Percentiles rank a stretch among this genome's conserved stretches.
phyloP scores from a whole-genome alignment of 2,329 filamentous ascomycete species.

The Sclerotinia borealis region DNA sequence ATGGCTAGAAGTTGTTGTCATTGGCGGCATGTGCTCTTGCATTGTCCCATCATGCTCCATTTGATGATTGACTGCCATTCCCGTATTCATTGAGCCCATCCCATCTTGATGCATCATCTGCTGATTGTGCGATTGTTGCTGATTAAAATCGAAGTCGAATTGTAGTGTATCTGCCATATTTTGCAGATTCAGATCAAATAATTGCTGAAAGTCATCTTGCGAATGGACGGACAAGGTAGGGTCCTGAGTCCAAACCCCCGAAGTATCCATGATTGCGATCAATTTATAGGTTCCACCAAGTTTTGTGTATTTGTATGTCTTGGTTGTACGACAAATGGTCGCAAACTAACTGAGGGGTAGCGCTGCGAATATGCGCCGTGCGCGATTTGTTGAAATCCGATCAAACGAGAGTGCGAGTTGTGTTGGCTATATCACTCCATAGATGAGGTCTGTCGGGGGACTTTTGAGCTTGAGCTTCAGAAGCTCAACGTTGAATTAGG shows the following conservation, averaged over 20 bases:
- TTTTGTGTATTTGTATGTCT: background rate
- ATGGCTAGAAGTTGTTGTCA: conserved; percentile 41
- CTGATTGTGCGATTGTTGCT: conserved; percentile 24
- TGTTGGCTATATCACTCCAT: background rate
- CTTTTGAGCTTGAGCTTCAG: background rate
- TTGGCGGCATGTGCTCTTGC: conserved; percentile 43
- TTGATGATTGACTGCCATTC: conserved; percentile 35
- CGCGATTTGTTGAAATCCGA: background rate
- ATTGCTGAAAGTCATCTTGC: conserved; percentile 60
- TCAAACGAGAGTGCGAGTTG: background rate
- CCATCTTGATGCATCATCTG: conserved; percentile 28
- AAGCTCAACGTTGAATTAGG: background rate
- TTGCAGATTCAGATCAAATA: conserved; percentile 54
- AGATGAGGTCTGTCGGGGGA: background rate
- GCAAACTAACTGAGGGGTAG: conserved; percentile 6
- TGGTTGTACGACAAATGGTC: background rate
- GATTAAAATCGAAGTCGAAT: conserved; percentile 55
- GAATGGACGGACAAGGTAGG: conserved; percentile 44
- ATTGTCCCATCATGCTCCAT: conserved; percentile 33
- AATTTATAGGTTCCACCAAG: background rate
- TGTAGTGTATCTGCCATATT: conserved; percentile 48
- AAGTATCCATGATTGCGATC: conserved; percentile 30
- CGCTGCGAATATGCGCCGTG: background rate
- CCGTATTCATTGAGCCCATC: conserved; percentile 42
- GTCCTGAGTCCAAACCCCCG: conserved; percentile 47